phyloP scores from a whole-genome alignment of 2,329 filamentous ascomycete species.

The Fusarium nematophilum region DNA sequence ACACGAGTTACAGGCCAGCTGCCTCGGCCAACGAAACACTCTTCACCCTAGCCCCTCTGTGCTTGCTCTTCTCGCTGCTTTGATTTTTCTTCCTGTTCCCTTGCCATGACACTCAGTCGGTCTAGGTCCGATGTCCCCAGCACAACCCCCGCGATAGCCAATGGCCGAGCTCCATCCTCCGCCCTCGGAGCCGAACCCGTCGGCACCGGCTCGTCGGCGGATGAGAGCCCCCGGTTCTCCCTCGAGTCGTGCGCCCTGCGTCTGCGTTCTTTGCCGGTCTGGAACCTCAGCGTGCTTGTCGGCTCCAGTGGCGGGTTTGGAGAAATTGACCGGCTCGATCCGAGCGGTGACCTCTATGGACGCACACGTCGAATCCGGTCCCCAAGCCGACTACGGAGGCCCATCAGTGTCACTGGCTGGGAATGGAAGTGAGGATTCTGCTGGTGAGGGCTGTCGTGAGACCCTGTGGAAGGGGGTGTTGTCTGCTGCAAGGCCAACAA shows the following conservation, averaged over 20 bases:
- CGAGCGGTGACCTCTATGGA: constrained; percentile 38
- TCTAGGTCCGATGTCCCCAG: constrained; percentile 48
- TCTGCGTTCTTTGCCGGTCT: constrained; percentile 46
- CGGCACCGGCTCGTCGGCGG: constrained; percentile 30
- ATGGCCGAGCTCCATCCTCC: constrained; percentile 37
- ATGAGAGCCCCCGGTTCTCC: constrained; percentile 39
- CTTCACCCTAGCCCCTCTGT: background rate
- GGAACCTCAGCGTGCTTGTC: constrained; percentile 20
- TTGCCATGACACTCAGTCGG: constrained; percentile 45
- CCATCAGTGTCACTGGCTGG: constrained; percentile 40
- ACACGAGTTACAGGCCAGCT: constrained; percentile 28
- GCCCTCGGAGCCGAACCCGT: constrained; percentile 32
- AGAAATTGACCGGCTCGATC: constrained; percentile 32
- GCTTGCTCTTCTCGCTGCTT: constrained; percentile 4
- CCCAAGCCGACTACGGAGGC: constrained; percentile 39
- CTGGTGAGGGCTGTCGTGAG: constrained; percentile 21
- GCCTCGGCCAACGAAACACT: constrained; percentile 19
- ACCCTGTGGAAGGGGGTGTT: constrained; percentile 18
- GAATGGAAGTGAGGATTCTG: constrained; percentile 38
- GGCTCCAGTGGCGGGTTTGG: constrained; percentile 20
- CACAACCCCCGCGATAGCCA: constrained; percentile 43
- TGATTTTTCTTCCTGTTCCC: constrained; percentile 20
- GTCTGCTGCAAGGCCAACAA: constrained; percentile 14
- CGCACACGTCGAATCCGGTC: constrained; percentile 40
- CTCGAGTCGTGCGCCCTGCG: constrained; percentile 46